phyloP scores from a whole-genome alignment of 208 protist genomes.

The Trypanosoma platydactyli region DNA sequence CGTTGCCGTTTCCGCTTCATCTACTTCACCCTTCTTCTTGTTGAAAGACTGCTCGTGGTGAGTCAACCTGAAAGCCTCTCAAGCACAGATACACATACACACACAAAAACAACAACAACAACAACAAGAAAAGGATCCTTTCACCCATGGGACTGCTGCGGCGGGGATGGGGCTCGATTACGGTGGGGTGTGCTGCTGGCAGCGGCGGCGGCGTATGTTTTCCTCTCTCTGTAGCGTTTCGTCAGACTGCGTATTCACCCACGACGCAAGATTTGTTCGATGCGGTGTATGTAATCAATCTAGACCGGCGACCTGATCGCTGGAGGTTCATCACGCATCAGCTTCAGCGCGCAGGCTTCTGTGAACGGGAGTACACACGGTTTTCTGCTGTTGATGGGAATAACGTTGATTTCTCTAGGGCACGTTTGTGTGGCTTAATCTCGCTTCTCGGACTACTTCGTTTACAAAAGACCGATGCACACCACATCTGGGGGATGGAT shows the following conservation, averaged over 20 bases:
- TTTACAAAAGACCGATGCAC: slow-evolving; percentile 31
- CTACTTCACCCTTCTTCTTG: too few species aligned
- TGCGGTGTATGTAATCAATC: slow-evolving; percentile 65
- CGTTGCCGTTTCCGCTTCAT: too few species aligned
- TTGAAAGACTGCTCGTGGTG: too few species aligned
- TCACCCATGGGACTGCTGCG: neutral
- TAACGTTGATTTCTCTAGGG: slow-evolving; percentile 19
- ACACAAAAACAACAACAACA: too few species aligned
- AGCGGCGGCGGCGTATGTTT: neutral
- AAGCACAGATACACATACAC: too few species aligned
- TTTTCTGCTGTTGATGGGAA: slow-evolving; percentile 64
- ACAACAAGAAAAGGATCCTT: too few species aligned
- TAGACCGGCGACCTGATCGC: slow-evolving; percentile 64
- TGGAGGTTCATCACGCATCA: slow-evolving; percentile 45
- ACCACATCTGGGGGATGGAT: slow-evolving; percentile 87
- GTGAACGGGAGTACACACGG: slow-evolving; percentile 33
- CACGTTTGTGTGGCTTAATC: slow-evolving; percentile 47
- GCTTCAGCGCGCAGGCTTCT: slow-evolving; percentile 36
- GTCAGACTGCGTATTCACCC: slow-evolving; percentile 8
- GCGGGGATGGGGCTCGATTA: neutral
- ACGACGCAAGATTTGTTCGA: slow-evolving; percentile 11
- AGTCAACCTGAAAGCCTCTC: too few species aligned
- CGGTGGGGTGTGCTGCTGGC: neutral
- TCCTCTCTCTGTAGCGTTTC: neutral
- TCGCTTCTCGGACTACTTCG: slow-evolving; percentile 58